These are phyloP conservation scores for Pyrus hybrid DNA, from an alignment of 331 rosid genomes.

Conservation along the genomic window DNA sequence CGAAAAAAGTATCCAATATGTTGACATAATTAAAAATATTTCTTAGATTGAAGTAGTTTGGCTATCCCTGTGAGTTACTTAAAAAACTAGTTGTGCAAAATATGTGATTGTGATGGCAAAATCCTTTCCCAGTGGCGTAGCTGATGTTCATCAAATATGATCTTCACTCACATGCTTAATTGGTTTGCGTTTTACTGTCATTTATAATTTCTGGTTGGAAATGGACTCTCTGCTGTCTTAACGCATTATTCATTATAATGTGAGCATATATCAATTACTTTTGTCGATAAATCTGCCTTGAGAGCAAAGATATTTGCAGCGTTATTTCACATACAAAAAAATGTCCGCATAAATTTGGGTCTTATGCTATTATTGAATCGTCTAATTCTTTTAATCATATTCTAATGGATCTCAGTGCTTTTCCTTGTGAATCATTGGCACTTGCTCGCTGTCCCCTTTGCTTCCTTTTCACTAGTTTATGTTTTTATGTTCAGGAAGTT, in stretches of 20 bases:
- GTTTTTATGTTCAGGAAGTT: conserved; percentile 43
- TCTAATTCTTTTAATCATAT: neutral
- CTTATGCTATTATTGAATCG: neutral
- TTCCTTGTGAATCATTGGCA: neutral
- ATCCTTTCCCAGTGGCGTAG: neutral
- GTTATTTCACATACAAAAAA: neutral
- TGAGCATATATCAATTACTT: neutral
- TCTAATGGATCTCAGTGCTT: neutral
- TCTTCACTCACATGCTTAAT: neutral
- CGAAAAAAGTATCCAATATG: neutral
- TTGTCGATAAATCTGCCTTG: neutral
- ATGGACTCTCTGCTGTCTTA: neutral
- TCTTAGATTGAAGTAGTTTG: neutral
- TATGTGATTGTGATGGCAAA: neutral
- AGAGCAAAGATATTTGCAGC: neutral
- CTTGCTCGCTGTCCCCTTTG: neutral
- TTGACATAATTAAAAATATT: no score
- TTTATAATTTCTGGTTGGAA: neutral
- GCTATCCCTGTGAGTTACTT: neutral
- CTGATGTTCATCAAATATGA: neutral
- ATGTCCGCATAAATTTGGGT: neutral
- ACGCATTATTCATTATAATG: neutral
- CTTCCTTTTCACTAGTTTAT: neutral
- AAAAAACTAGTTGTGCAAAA: neutral
- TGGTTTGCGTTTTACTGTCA: neutral